Evolutionary conservation across 345 rosid genomes (phyloP), one percentile per base, ranked within the genome.

Genomic region (Adansonia digitata): DNA sequence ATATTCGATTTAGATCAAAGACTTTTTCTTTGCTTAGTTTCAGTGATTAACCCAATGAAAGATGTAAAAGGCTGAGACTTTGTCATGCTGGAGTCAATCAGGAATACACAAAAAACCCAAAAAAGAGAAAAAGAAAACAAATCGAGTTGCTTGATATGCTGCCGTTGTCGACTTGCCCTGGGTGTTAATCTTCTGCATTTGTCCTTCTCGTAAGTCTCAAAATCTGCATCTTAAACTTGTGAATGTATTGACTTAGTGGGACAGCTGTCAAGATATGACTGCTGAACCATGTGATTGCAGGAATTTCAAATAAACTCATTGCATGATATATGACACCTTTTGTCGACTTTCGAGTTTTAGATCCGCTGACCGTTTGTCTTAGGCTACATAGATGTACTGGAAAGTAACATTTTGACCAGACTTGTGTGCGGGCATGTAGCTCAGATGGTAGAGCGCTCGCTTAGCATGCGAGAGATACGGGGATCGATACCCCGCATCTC

Each of bases 401-500:
- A n/a, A n/a, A n/a, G n/a, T n/a, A n/a, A n/a, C n/a, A n/a, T n/a
- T n/a, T n/a, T n/a, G n/a, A n/a, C n/a, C n/a, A n/a, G n/a, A n/a
- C n/a, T n/a, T n/a, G n/a, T n/a, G n/a, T n/a, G n/a, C n/a, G n/a
- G n/a, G n/a, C n/a, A 79, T 83, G 84, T 85, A 83, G 86, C 88
- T 89, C 85, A 85, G 84, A 85, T 87, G 89, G 86, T 89, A 84
- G 88, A 85, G 86, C 81, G 86, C 88, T 85, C 84, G 88, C 88
- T 86, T 88, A 78, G 85, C 85, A 88, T 84, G 86, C 88, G 89
- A 91, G 98, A 88, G 94, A 89, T 76, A 86, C 89, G 81, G 91
- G 93, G 90, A 85, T 88, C 89, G 92, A 89, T 91, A 85, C 90
- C 90, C 88, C 88, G 85, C 94, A 86, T 92, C 90, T 88, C 91